phyloP scores from a whole-genome alignment of 73 alveolate species.

The Tetrahymena borealis region DNA sequence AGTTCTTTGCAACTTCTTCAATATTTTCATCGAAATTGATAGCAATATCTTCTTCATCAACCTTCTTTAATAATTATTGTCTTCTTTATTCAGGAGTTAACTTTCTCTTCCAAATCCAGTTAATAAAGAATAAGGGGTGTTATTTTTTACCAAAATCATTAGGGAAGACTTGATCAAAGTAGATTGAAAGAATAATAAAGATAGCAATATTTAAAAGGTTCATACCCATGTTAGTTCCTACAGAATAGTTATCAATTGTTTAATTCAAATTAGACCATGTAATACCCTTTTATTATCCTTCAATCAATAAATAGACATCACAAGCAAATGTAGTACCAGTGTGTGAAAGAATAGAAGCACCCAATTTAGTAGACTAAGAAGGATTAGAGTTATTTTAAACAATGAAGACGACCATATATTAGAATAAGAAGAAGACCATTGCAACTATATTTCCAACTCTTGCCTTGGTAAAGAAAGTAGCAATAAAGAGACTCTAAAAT shows the following conservation, averaged over 20 bases:
- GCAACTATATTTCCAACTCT: slow-evolving; percentile 23
- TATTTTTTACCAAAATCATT: slow-evolving; percentile 65
- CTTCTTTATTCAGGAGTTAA: slow-evolving; percentile 13
- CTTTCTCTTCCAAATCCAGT: slow-evolving; percentile 41
- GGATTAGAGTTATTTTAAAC: slow-evolving; percentile 13
- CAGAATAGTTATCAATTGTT: slow-evolving; percentile 43
- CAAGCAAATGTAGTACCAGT: slow-evolving; percentile 64
- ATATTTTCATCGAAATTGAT: neutral
- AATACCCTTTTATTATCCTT: slow-evolving; percentile 49
- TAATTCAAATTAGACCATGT: slow-evolving; percentile 39
- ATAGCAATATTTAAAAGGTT: slow-evolving; percentile 46
- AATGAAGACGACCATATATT: neutral
- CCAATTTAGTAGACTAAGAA: slow-evolving; percentile 4
- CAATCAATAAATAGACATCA: slow-evolving; percentile 54
- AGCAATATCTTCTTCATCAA: neutral
- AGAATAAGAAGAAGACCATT: slow-evolving; percentile 17
- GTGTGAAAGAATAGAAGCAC: slow-evolving; percentile 48
- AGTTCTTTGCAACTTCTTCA: slow-evolving; percentile 42
- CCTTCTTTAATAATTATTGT: neutral
- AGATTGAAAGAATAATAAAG: slow-evolving; percentile 47
- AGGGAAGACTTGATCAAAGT: slow-evolving; percentile 64
- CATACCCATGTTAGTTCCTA: slow-evolving; percentile 38
- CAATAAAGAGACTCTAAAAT: slow-evolving; percentile 2
- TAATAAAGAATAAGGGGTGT: slow-evolving; percentile 59
- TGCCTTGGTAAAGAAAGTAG: slow-evolving; percentile 12